These are phyloP conservation scores for Penicillium sp. DNA, from an alignment of 2,329 filamentous ascomycete genomes.

Conservation along the genomic window DNA sequence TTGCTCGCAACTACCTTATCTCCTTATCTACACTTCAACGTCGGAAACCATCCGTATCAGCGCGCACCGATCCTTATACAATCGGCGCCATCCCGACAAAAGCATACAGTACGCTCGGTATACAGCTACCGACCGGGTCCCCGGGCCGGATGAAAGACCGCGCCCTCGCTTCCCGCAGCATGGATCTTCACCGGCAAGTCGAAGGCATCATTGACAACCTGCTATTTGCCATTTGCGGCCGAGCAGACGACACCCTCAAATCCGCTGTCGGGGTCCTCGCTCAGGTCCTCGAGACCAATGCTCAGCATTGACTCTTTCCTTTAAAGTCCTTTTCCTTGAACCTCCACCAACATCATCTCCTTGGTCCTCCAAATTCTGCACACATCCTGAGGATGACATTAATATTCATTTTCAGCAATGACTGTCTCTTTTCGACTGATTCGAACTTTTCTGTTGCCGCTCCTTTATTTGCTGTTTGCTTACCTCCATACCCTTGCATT, in stretches of 20 bases:
- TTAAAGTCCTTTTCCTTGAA: conserved; percentile 3
- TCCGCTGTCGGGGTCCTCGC: conserved; percentile 36
- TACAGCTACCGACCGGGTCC: conserved; percentile 27
- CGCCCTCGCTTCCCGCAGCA: conserved; percentile 28
- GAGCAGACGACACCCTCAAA: conserved; percentile 35
- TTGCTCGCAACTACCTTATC: conserved; percentile 37
- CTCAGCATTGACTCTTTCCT: conserved; percentile 10
- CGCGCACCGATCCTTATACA: conserved; percentile 19
- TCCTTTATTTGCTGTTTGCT: not conserved
- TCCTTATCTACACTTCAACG: conserved; percentile 29
- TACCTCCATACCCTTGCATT: conserved; percentile 25
- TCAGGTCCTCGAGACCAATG: conserved; percentile 36
- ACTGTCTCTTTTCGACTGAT: conserved; percentile 4
- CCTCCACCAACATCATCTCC: not conserved
- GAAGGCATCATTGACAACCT: conserved; percentile 37
- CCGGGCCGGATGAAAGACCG: conserved; percentile 28
- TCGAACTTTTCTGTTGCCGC: conserved; percentile 4
- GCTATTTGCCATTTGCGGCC: conserved; percentile 35
- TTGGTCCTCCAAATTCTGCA: conserved; percentile 2
- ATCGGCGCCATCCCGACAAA: conserved; percentile 33
- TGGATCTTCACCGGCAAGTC: conserved; percentile 30
- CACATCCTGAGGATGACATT: not conserved
- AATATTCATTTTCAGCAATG: conserved; percentile 1
- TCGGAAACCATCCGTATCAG: conserved; percentile 17
- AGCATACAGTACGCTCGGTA: conserved; percentile 31